A percentile compares a stretch with the other conserved stretches of the same genome.
Conservation (phyloP, 768 basidiomycete genomes). For the Agaricus blazei region DNA sequence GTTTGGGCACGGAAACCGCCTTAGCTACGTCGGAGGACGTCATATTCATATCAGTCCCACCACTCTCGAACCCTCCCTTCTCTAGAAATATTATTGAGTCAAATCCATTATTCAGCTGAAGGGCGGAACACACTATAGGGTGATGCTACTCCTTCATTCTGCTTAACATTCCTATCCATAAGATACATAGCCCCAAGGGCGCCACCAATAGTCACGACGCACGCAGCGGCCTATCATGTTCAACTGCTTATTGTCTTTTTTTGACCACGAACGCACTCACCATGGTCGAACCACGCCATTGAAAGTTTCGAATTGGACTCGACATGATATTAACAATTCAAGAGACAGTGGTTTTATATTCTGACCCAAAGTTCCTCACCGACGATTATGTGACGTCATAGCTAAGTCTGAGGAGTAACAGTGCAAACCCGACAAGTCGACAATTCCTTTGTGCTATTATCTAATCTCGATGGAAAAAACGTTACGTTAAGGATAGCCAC, state of each 20-base stretch:
- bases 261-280: neutral
- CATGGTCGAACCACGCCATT: conserved; percentile 13
- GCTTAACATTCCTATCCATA: conserved; percentile 26
- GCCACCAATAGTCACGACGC: conserved; percentile 21
- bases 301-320: neutral
- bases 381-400: no score
- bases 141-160: conserved; percentile 26
- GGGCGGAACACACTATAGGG: conserved; percentile 23
- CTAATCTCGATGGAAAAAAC: no score
- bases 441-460: no score
- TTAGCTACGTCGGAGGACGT: conserved; percentile 32
- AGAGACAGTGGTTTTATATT: neutral
- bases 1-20: conserved; percentile 30
- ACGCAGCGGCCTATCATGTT: conserved; percentile 22
- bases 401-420: no score
- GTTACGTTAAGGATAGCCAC: no score
- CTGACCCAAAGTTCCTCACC: no score
- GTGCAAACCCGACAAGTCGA: no score
- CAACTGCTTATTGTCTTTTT: neutral
- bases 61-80: conserved; percentile 14
- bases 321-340: neutral
- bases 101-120: neutral
- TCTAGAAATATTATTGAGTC: neutral
- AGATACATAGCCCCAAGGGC: conserved; percentile 28
- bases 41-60: conserved; percentile 29